A percentile compares a stretch with the other conserved stretches of the same genome.
Evolutionary conservation across 345 rosid genomes (phyloP).

Genomic region (Brassica carinata): DNA sequence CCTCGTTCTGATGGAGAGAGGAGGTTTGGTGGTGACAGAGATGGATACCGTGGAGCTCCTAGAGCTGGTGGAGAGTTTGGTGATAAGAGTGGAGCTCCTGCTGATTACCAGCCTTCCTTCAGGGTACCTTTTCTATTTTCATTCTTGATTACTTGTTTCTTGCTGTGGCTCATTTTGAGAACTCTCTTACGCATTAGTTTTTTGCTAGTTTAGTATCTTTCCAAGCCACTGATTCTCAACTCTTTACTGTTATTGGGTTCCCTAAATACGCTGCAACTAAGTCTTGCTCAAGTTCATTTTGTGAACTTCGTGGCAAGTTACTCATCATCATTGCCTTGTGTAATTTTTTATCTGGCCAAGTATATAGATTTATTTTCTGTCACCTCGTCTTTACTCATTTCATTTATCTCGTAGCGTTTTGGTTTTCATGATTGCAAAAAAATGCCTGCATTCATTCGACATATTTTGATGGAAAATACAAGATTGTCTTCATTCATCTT

Average conservation of each 20-base stretch:
- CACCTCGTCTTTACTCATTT: neutral
- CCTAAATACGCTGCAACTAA: neutral
- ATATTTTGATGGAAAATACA: neutral
- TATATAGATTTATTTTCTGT: neutral
- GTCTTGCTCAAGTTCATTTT: neutral
- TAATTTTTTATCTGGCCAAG: neutral
- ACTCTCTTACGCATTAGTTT: neutral
- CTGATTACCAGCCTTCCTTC: constrained; percentile 82
- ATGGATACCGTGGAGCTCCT: constrained; percentile 89
- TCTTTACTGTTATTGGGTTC: neutral
- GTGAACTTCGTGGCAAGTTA: neutral
- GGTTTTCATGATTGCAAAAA: neutral
- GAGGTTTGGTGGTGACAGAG: constrained; percentile 73
- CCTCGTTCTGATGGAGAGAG: constrained; percentile 90
- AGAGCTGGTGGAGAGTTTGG: constrained; percentile 85
- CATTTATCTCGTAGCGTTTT: neutral
- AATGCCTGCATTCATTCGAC: neutral
- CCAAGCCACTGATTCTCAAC: neutral
- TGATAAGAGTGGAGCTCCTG: constrained; percentile 92
- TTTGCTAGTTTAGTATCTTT: neutral
- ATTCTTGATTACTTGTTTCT: neutral
- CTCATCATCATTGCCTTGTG: neutral
- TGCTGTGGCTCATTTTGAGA: neutral
- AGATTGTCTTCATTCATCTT: neutral
- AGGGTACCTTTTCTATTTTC: constrained; percentile 59